Conservation (phyloP, 148 eudicot genomes). For the Bassia scoparia region DNA sequence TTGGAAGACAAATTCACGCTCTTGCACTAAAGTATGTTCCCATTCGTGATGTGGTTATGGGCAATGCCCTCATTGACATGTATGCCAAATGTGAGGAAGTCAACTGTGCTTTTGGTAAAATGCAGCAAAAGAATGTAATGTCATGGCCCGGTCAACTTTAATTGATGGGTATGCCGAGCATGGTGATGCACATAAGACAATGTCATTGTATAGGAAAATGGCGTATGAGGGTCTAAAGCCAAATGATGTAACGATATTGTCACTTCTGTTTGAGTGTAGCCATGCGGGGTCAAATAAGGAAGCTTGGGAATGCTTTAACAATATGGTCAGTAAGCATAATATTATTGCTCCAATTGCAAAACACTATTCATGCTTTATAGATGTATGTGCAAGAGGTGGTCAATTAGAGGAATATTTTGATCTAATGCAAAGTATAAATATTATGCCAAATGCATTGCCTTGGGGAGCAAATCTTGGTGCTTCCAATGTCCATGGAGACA, state of each 20-base stretch:
- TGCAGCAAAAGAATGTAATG: slow-evolving; percentile 35
- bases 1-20: slow-evolving; percentile 41
- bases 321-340: slow-evolving; percentile 30
- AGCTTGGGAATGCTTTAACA: slow-evolving; percentile 28
- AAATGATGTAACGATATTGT: slow-evolving; percentile 38
- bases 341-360: slow-evolving; percentile 35
- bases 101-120: slow-evolving; percentile 25
- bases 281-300: slow-evolving; percentile 32
- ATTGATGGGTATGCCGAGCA: slow-evolving; percentile 43
- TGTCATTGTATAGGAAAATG: slow-evolving; percentile 31
- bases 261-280: slow-evolving; percentile 41
- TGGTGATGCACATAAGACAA: slow-evolving; percentile 36
- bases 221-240: slow-evolving; percentile 39
- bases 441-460: slow-evolving; percentile 26
- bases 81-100: slow-evolving; percentile 42
- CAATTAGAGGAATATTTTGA: slow-evolving; percentile 30
- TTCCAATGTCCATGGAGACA: slow-evolving; percentile 32
- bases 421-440: slow-evolving; percentile 31
- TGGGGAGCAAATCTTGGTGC: slow-evolving; percentile 39
- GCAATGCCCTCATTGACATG: slow-evolving; percentile 45
- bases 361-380: slow-evolving; percentile 40
- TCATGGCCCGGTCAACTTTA: slow-evolving; percentile 46
- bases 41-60: slow-evolving; percentile 28
- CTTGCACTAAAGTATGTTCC: slow-evolving; percentile 28
- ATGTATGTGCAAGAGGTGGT: slow-evolving; percentile 39